Conservation (phyloP, 2,329 filamentous ascomycete genomes). For the Madurella fahalii region DNA sequence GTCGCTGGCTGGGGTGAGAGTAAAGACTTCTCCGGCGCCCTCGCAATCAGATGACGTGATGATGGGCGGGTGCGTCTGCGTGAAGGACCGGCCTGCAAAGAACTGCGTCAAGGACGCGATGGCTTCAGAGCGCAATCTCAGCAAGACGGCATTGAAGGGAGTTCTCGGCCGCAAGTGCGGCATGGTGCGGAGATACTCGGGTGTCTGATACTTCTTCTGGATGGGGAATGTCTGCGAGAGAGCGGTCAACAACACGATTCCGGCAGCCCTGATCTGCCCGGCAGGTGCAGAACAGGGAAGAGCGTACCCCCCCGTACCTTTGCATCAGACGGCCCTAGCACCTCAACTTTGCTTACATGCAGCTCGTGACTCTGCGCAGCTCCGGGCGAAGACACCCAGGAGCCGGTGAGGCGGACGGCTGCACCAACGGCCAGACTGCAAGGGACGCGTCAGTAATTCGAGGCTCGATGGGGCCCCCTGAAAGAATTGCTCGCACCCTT, state of each 20-base stretch:
- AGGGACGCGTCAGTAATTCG: constrained; percentile 28
- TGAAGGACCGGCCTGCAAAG: constrained; percentile 66
- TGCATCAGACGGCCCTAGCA: constrained; percentile 75
- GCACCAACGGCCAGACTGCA: constrained; percentile 74
- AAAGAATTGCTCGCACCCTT: constrained; percentile 56
- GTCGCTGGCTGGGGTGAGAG: constrained; percentile 48
- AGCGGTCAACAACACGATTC: constrained; percentile 1
- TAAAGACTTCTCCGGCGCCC: constrained; percentile 91
- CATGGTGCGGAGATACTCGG: constrained; percentile 82
- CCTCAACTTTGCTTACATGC: constrained; percentile 62
- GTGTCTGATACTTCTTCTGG: constrained; percentile 92
- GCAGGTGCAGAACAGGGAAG: constrained; percentile 9
- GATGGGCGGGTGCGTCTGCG: constrained; percentile 86
- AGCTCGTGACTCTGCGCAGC: constrained; percentile 75
- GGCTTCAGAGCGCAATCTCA: constrained; percentile 78
- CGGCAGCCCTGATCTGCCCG: too few relatives aligned
- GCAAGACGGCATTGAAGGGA: constrained; percentile 72
- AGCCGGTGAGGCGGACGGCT: constrained; percentile 71
- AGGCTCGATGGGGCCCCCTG: constrained; percentile 21
- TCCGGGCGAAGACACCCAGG: constrained; percentile 69
- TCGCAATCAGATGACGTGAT: constrained; percentile 97
- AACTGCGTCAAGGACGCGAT: constrained; percentile 70
- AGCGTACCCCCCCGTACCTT: constrained; percentile 54
- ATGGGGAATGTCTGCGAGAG: constrained; percentile 72
- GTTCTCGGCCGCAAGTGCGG: constrained; percentile 83